Evolutionary conservation across 1,284 basidiomycete genomes (phyloP), one percentile per base, ranked within the genome.

Genomic region (Tilletia setariae): DNA sequence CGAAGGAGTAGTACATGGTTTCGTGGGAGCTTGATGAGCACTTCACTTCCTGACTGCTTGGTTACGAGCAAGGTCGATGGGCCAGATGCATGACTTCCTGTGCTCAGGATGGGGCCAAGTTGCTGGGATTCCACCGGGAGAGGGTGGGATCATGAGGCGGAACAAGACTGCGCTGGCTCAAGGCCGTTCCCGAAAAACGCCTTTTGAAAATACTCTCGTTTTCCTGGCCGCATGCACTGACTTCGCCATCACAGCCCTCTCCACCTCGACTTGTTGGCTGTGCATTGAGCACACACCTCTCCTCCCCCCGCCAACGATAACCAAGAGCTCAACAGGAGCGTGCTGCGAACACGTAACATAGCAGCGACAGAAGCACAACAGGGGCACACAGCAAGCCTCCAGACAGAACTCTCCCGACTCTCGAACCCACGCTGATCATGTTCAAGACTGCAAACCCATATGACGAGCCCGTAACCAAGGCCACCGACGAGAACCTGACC

Each of bases 401-500:
- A 44, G 43, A 19, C 43, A 44, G 43, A 19, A 19, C 56, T 61
- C 15, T 1, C 30, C 2, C 56, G 35, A 28, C 13, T 2, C 28
- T 11, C 28, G 13, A 6, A 11, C 25, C n/a, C n/a, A n/a, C n/a
- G n/a, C n/a, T 28, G 15, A 62, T 35, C 46, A 81, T 81, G 79
- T 81, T 82, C 65, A 72, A 76, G 35, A 81, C 85, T 25, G 74
- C 84, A 13, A 96, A 92, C 79, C 88, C 93, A 13, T 98, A 95
- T 85, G 94, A 98, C 80, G 94, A 97, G 65, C 88, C 94, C 76
- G 91, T 98, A 83, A 92, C 84, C 77, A 94, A 95, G 85, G 92
- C 94, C 32, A 97, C 94, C 19, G 92, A 94, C 83, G 94, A 97
- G 87, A 93, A 93, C 83, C 86, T 94, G 67, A 94, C 94, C 1